These are phyloP conservation scores for Trichoderma simmonsii DNA, from an alignment of 2,329 filamentous ascomycete genomes.

Conservation along the genomic window DNA sequence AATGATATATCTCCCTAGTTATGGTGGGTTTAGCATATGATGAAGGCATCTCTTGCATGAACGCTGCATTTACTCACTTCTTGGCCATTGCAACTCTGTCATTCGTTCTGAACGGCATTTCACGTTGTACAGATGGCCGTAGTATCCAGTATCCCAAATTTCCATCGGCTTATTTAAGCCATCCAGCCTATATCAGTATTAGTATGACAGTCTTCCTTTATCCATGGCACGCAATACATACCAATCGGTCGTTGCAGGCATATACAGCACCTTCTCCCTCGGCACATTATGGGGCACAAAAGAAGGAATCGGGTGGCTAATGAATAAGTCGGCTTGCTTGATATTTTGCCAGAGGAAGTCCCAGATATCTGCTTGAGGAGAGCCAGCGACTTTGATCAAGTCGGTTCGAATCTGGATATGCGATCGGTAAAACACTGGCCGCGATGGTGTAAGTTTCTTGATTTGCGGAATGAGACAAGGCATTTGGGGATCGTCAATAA, in stretches of 20 bases:
- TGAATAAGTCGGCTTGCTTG: slow-evolving; percentile 70
- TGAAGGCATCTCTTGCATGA: neutral
- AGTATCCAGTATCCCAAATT: slow-evolving; percentile 68
- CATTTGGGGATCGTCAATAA: slow-evolving; percentile 85
- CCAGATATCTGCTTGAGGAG: slow-evolving; percentile 72
- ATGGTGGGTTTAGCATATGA: neutral
- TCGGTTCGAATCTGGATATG: slow-evolving; percentile 82
- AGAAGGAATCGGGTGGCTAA: slow-evolving; percentile 73
- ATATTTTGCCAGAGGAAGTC: slow-evolving; percentile 71
- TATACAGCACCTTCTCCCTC: slow-evolving; percentile 64
- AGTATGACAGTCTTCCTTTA: neutral
- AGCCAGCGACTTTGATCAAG: slow-evolving; percentile 58
- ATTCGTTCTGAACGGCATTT: slow-evolving; percentile 58
- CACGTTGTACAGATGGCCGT: slow-evolving; percentile 68
- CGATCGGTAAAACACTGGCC: slow-evolving; percentile 75
- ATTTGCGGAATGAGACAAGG: slow-evolving; percentile 72
- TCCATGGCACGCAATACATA: neutral
- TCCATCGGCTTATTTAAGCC: slow-evolving; percentile 74
- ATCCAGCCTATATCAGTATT: slow-evolving; percentile 50
- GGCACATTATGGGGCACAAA: slow-evolving; percentile 72
- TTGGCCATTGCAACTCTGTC: slow-evolving; percentile 55
- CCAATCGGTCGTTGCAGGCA: slow-evolving; percentile 80
- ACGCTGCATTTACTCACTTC: slow-evolving; percentile 34
- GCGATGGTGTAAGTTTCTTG: slow-evolving; percentile 66
- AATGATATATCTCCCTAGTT: slow-evolving; percentile 64